Base-by-base conservation (phyloP, 1,284 basidiomycete species). In the Erythrobasidium hasegawianum region DNA sequence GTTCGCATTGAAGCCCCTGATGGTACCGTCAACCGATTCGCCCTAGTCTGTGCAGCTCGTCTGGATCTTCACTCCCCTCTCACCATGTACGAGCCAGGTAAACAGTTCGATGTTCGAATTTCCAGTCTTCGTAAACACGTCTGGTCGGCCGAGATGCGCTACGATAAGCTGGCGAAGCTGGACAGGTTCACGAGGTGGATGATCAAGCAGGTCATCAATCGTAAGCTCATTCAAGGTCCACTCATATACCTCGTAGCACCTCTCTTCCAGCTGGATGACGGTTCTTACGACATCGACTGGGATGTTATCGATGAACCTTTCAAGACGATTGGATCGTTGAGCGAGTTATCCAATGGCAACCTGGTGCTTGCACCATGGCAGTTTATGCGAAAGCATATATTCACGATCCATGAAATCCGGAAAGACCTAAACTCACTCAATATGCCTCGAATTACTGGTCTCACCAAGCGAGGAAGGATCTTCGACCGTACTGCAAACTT, bases 241-340 rank as follows among this genome's bases (percentile, higher is more conserved):
- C 16, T 65, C 9, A 49, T 67, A 2, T 67, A 60, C 29, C 29
- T 59, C 69, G 10, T 73, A 58, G 68, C 52, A 33, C n/a, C 71
- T 62, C 0, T 58, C 67, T 24, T 27, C 7, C 20, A 45, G 27
- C 22, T 3, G 3, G 13, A 20, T 20, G 9, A 22, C 3, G 24
- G 20, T 9, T n/a, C 16, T 7, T 62, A 45, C n/a, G 40, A 64
- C 0, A 45, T 74, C 52, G 72, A 74, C 33, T 70, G 69, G 68
- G 10, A 7, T 2, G 2, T 40, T 0, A 47, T 72, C 18, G 56
- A 67, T 0, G 8, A 38, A 18, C 66, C 70, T 0, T 70, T 70
- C 45, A 27, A 1, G 2, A 27, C 59, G 4, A 9, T 69, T 22
- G 41, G 60, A 7, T 1, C n/a, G 1, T 39, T 67, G 1, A 2